Evolutionary conservation across 164 flowering plant species (phyloP).

Genomic region (Vitis labrusca): DNA sequence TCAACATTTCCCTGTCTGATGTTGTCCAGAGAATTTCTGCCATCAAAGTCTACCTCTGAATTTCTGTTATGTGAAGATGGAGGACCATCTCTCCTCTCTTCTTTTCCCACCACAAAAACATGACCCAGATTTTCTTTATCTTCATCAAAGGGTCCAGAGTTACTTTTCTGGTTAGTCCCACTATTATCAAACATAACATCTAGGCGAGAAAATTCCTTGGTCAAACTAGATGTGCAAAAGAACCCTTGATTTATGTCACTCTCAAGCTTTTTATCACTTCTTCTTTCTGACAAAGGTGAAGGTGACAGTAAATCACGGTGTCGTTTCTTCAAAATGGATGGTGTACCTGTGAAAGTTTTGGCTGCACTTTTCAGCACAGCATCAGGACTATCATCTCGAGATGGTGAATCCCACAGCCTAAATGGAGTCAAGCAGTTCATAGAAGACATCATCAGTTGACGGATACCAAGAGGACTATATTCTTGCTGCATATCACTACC

Average conservation of each 20-base stretch:
- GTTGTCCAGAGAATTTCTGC: constrained; percentile 11
- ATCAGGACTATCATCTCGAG: constrained; percentile 70
- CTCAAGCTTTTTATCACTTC: constrained; percentile 67
- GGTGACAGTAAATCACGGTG: constrained; percentile 84
- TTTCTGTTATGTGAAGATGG: constrained; percentile 3
- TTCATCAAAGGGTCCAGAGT: constrained; percentile 14
- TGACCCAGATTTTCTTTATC: constrained; percentile 32
- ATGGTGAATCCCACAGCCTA: constrained; percentile 83
- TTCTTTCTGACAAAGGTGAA: constrained; percentile 75
- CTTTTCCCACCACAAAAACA: constrained; percentile 15
- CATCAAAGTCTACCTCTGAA: constrained; percentile 7
- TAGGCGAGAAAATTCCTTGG: constrained; percentile 47
- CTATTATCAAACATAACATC: constrained; percentile 47
- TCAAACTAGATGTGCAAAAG: constrained; percentile 32
- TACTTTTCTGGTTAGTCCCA: constrained; percentile 11
- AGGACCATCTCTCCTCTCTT: constrained; percentile 11
- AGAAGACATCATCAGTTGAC: constrained; percentile 81
- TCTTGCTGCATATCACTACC: constrained; percentile 77
- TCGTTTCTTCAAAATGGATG: constrained; percentile 89
- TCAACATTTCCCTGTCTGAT: constrained; percentile 5
- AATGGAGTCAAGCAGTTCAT: constrained; percentile 68
- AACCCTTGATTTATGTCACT: constrained; percentile 30
- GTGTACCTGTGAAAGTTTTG: constrained; percentile 72
- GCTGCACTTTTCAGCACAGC: constrained; percentile 81
- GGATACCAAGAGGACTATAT: constrained; percentile 95